Conservation (phyloP, 805 yeast species). For the Blastobotrys muscicola region DNA sequence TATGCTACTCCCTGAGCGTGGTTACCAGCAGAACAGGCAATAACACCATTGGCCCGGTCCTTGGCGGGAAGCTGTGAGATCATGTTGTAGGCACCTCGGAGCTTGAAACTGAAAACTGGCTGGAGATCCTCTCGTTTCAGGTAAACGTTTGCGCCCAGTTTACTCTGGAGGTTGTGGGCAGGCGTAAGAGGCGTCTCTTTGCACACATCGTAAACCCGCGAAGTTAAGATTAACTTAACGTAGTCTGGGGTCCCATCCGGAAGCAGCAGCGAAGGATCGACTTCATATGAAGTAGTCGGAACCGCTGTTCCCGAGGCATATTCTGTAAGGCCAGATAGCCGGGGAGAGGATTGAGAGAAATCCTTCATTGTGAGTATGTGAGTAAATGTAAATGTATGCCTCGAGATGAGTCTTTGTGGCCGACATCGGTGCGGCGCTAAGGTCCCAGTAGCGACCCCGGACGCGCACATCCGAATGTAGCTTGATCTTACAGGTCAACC, state of each 20-base stretch:
- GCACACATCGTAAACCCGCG: constrained; percentile 90
- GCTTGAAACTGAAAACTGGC: constrained; percentile 92
- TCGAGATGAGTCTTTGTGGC: neutral
- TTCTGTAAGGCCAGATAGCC: constrained; percentile 8
- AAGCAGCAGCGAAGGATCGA: constrained; percentile 8
- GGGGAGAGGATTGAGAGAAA: neutral
- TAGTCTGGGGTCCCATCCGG: constrained; percentile 63
- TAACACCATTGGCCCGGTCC: constrained; percentile 70
- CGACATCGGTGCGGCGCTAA: too few species aligned
- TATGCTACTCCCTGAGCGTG: constrained; percentile 99
- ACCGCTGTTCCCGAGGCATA: constrained; percentile 4
- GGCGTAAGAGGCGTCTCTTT: constrained; percentile 78
- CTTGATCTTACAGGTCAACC: too few species aligned
- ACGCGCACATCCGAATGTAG: too few species aligned
- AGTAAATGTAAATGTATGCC: neutral
- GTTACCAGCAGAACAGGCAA: constrained; percentile 98
- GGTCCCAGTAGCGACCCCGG: too few species aligned
- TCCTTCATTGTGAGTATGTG: too few species aligned
- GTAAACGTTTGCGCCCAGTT: constrained; percentile 63
- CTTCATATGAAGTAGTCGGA: neutral
- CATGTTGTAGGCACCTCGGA: constrained; percentile 97
- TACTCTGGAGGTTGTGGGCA: constrained; percentile 67
- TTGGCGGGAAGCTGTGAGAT: constrained; percentile 65
- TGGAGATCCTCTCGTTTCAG: constrained; percentile 87
- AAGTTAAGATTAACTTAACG: constrained; percentile 77